Evolutionary conservation across 1,284 basidiomycete species (phyloP), one percentile per base, ranked within the genome.

Genomic region (Blastosporella zonata): DNA sequence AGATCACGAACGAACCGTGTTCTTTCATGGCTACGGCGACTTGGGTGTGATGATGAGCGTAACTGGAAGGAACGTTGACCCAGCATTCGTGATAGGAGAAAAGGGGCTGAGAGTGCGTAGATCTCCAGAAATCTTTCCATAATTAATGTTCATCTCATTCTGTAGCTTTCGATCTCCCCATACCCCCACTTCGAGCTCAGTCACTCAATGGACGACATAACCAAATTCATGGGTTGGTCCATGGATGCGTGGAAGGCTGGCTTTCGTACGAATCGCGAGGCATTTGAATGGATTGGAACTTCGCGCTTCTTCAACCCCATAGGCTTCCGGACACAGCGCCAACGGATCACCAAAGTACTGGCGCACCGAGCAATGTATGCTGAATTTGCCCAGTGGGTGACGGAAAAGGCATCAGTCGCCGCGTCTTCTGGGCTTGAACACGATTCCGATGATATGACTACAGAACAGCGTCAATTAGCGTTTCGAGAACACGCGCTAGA

Each of bases 11-110:
- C 67, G 78, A 17, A 62, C 76, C 21, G 56, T 72, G 9, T 76
- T 84, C 61, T 77, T 78, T 58, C 73, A 81, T 53, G 75, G 75
- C 2, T 86, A 84, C 53, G 84, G 84, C 1, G 84, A 86, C 57
- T 64, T 86, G 3, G 79, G 79, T 0, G 82, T 85, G 76, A 82
- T 87, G 13, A 61, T 87, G 38, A 74, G 77, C 12, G 59, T 79
- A 2, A 61, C 85, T 8, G 74, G 72, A 1, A 70, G 71, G 36
- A 75, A 75, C 42, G 67, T 68, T 37, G 79, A 82, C 36, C 36
- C 36, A 6, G 27, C 35, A 1, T 57, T 87, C 3, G 61, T 65
- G 1, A 60, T 82, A 0, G 76, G 77, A 8, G 63, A 64, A 21
- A 71, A 77, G 38, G 85, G 84, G 0, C 59, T 87, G 17, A 82